Base-by-base conservation (phyloP, 1,284 basidiomycete genomes). In the Peniophora sp. region DNA sequence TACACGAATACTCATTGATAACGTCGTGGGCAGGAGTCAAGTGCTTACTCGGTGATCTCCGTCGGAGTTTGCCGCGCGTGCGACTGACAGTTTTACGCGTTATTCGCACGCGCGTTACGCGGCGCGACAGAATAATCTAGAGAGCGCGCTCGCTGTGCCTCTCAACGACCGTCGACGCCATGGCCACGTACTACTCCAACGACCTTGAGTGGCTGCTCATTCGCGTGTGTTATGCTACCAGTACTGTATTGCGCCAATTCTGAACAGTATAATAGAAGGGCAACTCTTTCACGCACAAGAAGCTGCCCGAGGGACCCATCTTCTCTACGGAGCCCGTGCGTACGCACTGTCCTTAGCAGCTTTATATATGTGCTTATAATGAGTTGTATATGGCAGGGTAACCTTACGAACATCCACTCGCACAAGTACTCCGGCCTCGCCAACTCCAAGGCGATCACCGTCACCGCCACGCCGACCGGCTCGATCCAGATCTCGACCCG, bases 151-250 rank as follows among this genome's bases (percentile, higher is more conserved):
- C 27, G 27, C 27, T 32, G 39, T 41, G 39, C 20, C 39, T n/a
- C 16, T 16, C 39, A 41, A 52, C 52, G 50, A 53, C n/a, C n/a
- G n/a, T n/a, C 56, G 38, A 54, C 45, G 52, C 51, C 58, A 57
- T 56, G 32, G 49, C 48, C 50, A 55, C 65, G 71, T 79, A 71
- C 64, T 87, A 88, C 85, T 88, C 87, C 60, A 63, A 69, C 72
- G 91, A 94, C 70, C 87, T 94, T 69, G 78, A 92, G 74, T 95
- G 92, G 92, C 83, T 92, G 67, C 85, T 94, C 59, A 68, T 93
- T 70, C 89, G 92, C 63, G 87, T 90, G 62, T 63, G 85, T 81
- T 41, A 43, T 34, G 17, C 17, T 22, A 20, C 23, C 19, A 27
- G 22, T 27, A 19, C 23, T 48, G 27, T 25, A 3, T 19, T 48